Evolutionary conservation across 345 rosid genomes (phyloP).

Genomic region (Populus alba): DNA sequence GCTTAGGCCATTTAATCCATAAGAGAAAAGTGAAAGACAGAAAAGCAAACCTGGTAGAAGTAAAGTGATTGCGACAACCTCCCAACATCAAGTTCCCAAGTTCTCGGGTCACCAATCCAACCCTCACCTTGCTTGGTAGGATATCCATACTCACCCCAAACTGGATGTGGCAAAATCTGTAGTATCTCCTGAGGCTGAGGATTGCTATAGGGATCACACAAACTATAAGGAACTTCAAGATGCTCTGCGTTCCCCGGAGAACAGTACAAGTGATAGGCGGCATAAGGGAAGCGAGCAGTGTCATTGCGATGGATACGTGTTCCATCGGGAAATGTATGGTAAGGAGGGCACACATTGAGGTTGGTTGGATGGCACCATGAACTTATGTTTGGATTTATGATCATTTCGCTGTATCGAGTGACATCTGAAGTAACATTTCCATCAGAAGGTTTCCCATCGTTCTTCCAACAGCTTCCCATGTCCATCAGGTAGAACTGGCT

Average conservation of each 20-base stretch:
- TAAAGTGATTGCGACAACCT: conserved; percentile 25
- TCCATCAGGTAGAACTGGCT: conserved; percentile 32
- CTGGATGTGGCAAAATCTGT: conserved; percentile 30
- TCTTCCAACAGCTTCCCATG: conserved; percentile 34
- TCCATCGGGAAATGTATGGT: conserved; percentile 26
- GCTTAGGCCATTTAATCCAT: too few species aligned
- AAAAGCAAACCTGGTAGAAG: conserved; percentile 26
- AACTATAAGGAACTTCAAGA: conserved; percentile 19
- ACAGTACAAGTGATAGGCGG: conserved; percentile 25
- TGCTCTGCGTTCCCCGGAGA: conserved; percentile 23
- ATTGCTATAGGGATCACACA: conserved; percentile 30
- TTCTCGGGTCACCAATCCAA: conserved; percentile 29
- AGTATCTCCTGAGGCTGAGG: conserved; percentile 31
- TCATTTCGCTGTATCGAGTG: conserved; percentile 31
- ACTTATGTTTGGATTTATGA: conserved; percentile 20
- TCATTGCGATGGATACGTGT: conserved; percentile 23
- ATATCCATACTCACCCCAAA: conserved; percentile 32
- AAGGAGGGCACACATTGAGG: conserved; percentile 23
- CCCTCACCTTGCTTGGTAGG: conserved; percentile 26
- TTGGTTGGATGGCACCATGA: conserved; percentile 24
- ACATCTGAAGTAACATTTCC: conserved; percentile 23
- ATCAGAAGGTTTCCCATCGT: conserved; percentile 27
- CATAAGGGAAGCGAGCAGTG: conserved; percentile 18
- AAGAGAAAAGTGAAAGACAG: too few species aligned
- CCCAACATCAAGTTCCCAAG: conserved; percentile 32